Conservation (phyloP, 2,329 filamentous ascomycete species). For the Aspergillus pseudoviridinutans region DNA sequence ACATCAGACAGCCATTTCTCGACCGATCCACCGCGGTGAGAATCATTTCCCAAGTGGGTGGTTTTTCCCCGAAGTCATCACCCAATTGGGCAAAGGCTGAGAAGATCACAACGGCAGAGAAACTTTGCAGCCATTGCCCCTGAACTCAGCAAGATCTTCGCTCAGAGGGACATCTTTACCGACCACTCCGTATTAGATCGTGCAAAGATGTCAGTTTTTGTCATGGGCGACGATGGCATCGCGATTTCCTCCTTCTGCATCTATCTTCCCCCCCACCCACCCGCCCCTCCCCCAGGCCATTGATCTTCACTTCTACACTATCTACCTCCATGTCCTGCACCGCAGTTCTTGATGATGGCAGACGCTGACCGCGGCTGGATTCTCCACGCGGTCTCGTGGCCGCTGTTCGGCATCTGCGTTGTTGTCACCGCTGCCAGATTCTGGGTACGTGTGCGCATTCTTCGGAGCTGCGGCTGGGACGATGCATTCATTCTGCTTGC, state of each 20-base stretch:
- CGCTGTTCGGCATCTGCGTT: slow-evolving; percentile 3
- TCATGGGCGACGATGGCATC: not conserved
- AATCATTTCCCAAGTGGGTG: not conserved
- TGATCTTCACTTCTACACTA: not conserved
- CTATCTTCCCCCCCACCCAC: not conserved
- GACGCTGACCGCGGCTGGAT: slow-evolving; percentile 7
- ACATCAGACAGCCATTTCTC: no score
- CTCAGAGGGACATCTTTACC: not conserved
- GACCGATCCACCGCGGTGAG: not conserved
- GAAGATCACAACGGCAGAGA: not conserved
- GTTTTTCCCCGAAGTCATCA: not conserved
- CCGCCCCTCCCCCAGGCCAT: not conserved
- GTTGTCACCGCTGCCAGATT: slow-evolving; percentile 2
- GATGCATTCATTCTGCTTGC: slow-evolving; percentile 9
- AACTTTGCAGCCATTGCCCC: not conserved
- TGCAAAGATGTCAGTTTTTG: not conserved
- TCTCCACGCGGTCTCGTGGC: slow-evolving; percentile 9
- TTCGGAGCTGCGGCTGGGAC: slow-evolving; percentile 9
- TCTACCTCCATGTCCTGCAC: not conserved
- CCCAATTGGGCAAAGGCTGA: not conserved
- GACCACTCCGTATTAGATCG: not conserved
- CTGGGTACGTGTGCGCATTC: slow-evolving; percentile 5
- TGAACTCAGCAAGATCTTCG: not conserved
- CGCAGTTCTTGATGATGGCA: not conserved
- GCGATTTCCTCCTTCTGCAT: not conserved